A percentile compares a stretch with the other conserved stretches of the same genome.
phyloP scores from a whole-genome alignment of 2,329 filamentous ascomycete genomes.

The Ophiostoma novo-ulmi region DNA sequence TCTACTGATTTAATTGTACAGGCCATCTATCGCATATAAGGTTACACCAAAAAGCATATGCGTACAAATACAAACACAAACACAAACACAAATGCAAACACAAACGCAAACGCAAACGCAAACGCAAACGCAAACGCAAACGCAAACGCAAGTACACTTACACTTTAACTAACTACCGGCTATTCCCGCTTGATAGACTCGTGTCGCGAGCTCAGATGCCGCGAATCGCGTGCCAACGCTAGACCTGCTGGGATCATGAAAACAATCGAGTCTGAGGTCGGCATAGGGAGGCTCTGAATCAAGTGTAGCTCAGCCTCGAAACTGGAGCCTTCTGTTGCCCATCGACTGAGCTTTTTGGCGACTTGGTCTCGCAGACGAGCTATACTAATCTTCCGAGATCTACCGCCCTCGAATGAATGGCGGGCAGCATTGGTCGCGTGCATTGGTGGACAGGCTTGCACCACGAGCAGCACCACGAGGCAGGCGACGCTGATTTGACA shows the following conservation, averaged over 20 bases:
- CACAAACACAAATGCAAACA: background rate
- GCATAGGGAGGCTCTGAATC: constrained; percentile 24
- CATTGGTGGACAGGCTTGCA: constrained; percentile 31
- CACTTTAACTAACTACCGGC: background rate
- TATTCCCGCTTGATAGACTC: background rate
- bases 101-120: background rate
- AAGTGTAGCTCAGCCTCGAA: constrained; percentile 30
- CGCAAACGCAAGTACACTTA: background rate
- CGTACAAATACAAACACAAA: background rate
- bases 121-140: background rate
- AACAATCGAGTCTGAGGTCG: background rate
- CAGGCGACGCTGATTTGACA: constrained; percentile 36
- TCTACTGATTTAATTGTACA: background rate
- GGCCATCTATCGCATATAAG: background rate
- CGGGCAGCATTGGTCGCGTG: constrained; percentile 18
- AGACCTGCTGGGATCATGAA: background rate
- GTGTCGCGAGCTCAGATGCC: background rate
- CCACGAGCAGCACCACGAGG: constrained; percentile 35
- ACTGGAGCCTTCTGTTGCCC: constrained; percentile 35
- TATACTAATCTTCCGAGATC: constrained; percentile 25
- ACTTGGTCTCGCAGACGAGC: constrained; percentile 32
- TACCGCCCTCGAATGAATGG: background rate
- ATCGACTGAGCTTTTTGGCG: constrained; percentile 32
- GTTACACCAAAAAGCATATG: background rate
- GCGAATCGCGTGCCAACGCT: background rate